These are phyloP conservation scores for Iberis pinnata DNA, from an alignment of 345 rosid genomes.

Conservation along the genomic window DNA sequence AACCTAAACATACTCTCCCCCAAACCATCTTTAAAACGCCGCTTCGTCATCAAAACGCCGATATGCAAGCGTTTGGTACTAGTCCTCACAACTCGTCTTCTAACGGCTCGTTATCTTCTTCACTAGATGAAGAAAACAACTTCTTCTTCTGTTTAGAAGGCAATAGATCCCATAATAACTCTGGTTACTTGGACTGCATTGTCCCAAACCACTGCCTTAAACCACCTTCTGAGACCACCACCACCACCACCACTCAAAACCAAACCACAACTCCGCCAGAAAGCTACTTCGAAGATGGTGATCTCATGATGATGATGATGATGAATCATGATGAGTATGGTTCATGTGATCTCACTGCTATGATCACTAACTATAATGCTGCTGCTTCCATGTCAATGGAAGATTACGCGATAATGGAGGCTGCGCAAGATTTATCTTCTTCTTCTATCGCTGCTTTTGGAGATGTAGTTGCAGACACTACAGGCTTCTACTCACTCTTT, in stretches of 20 bases:
- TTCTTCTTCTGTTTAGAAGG: constrained; percentile 40
- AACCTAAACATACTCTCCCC: constrained; percentile 17
- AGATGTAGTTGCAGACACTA: constrained; percentile 37
- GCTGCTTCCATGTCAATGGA: constrained; percentile 25
- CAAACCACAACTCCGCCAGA: constrained; percentile 9
- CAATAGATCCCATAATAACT: constrained; percentile 35
- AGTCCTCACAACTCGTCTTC: constrained; percentile 39
- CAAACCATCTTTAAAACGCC: constrained; percentile 30
- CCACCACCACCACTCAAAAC: constrained; percentile 9
- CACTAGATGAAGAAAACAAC: constrained; percentile 37
- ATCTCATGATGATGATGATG: constrained; percentile 23
- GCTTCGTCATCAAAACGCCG: background rate
- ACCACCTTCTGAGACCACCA: constrained; percentile 40
- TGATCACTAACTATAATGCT: constrained; percentile 37
- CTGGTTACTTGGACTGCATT: constrained; percentile 88
- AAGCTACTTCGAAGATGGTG: constrained; percentile 26
- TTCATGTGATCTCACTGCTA: constrained; percentile 50
- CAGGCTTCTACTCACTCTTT: constrained; percentile 31
- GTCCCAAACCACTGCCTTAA: constrained; percentile 87
- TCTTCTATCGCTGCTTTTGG: constrained; percentile 37
- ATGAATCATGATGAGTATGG: constrained; percentile 29
- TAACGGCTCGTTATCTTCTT: constrained; percentile 25
- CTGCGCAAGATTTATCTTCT: constrained; percentile 33
- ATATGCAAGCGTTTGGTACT: constrained; percentile 17
- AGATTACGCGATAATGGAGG: constrained; percentile 23